These are phyloP conservation scores for Solanum infundibuliforme DNA, from an alignment of 257 asterid genomes.

Conservation along the genomic window DNA sequence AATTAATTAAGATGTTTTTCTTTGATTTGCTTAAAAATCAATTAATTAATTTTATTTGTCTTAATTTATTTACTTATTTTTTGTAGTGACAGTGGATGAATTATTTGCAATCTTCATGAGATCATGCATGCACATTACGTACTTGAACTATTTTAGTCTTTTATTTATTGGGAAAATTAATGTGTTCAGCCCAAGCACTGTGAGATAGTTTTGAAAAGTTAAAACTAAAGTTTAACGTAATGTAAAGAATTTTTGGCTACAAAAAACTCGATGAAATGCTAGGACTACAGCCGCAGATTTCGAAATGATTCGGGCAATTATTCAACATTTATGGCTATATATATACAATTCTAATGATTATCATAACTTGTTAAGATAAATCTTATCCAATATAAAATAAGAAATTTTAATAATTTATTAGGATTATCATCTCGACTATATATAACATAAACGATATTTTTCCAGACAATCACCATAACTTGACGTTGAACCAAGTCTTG, in stretches of 20 bases:
- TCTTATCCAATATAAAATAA: too few relatives aligned
- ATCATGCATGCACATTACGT: background rate
- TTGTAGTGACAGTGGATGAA: background rate
- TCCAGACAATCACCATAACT: too few relatives aligned
- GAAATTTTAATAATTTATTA: too few relatives aligned
- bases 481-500: too few relatives aligned
- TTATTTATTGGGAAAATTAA: too few relatives aligned
- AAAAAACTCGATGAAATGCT: background rate
- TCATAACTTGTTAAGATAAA: background rate
- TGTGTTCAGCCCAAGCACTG: background rate
- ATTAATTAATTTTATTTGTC: background rate
- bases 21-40: background rate
- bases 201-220: background rate
- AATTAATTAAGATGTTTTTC: background rate
- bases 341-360: too few relatives aligned
- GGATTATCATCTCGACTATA: too few relatives aligned
- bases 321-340: background rate
- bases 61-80: background rate
- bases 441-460: too few relatives aligned
- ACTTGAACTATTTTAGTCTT: background rate
- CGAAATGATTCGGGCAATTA: background rate
- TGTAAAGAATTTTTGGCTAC: background rate
- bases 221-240: too few relatives aligned
- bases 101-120: background rate
- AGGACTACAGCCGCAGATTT: background rate